Evolutionary conservation across 345 rosid species (phyloP).

Genomic region (Camelina hispida): DNA sequence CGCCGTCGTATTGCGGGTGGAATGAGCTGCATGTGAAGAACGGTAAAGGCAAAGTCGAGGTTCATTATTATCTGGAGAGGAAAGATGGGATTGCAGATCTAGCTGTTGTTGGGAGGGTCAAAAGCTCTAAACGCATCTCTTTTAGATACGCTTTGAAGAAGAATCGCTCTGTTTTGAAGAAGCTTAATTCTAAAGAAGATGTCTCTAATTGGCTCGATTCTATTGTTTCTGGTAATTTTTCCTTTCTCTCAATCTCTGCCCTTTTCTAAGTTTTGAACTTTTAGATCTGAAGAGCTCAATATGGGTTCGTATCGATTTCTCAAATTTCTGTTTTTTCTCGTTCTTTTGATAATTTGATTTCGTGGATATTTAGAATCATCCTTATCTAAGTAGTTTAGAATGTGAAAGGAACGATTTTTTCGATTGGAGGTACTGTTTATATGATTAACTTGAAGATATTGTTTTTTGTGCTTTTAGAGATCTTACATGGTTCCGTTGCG

Average conservation of each 20-base stretch:
- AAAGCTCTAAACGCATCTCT: constrained; percentile 58
- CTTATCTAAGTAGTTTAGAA: neutral
- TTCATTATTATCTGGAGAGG: constrained; percentile 67
- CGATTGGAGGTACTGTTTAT: neutral
- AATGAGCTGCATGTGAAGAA: constrained; percentile 60
- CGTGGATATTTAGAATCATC: neutral
- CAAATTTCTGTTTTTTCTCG: neutral
- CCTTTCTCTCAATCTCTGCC: neutral
- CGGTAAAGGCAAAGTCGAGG: constrained; percentile 63
- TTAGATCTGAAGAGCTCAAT: constrained; percentile 27
- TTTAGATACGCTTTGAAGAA: constrained; percentile 51
- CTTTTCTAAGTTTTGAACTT: neutral
- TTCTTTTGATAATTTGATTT: neutral
- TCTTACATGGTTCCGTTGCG: constrained; percentile 34
- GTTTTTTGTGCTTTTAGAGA: constrained; percentile 18
- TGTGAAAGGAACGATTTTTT: neutral
- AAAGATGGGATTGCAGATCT: constrained; percentile 65
- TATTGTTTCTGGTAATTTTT: constrained; percentile 62
- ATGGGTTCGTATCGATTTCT: constrained; percentile 1
- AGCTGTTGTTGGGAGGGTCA: constrained; percentile 72
- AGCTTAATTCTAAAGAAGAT: constrained; percentile 61
- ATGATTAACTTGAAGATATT: neutral
- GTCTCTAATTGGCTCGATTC: constrained; percentile 72
- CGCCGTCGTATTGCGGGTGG: constrained; percentile 66
- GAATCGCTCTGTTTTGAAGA: constrained; percentile 46